Conservation (phyloP, 306 rosid species). For the Quercus ilex region DNA sequence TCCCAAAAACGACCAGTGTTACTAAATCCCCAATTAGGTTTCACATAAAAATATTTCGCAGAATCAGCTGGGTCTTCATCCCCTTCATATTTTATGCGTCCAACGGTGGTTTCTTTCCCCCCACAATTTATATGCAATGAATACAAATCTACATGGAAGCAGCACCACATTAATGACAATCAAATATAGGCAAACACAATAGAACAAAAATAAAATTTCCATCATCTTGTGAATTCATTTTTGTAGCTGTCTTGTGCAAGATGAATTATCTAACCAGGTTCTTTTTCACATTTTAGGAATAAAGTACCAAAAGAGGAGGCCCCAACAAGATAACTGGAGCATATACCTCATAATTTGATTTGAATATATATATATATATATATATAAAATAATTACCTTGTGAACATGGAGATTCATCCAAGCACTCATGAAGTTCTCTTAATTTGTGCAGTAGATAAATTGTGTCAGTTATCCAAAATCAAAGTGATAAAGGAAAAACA, state of each 20-base stretch:
- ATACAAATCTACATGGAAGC: slow-evolving; percentile 3
- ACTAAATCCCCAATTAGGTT: slow-evolving; percentile 48
- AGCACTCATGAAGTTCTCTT: too few relatives aligned
- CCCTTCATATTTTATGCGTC: slow-evolving; percentile 38
- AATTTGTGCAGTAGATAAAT: too few relatives aligned
- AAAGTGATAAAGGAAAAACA: too few relatives aligned
- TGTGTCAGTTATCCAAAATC: neutral
- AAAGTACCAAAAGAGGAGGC: too few relatives aligned
- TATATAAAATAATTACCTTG: too few relatives aligned
- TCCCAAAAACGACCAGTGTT: slow-evolving; percentile 57
- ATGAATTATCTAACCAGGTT: too few relatives aligned
- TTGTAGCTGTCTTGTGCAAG: too few relatives aligned
- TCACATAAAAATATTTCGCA: slow-evolving; percentile 21
- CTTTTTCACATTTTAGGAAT: too few relatives aligned
- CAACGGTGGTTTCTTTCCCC: slow-evolving; percentile 39
- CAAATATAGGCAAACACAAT: too few relatives aligned
- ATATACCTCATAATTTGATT: neutral
- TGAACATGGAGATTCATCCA: too few relatives aligned
- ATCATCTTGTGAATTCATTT: too few relatives aligned
- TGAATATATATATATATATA: neutral
- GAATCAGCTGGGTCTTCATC: slow-evolving; percentile 47
- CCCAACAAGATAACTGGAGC: neutral
- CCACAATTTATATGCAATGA: slow-evolving; percentile 56
- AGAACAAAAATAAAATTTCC: too few relatives aligned
- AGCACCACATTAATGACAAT: neutral